phyloP scores from a whole-genome alignment of 2,329 filamentous ascomycete genomes.

The Ambrosiella xylebori region DNA sequence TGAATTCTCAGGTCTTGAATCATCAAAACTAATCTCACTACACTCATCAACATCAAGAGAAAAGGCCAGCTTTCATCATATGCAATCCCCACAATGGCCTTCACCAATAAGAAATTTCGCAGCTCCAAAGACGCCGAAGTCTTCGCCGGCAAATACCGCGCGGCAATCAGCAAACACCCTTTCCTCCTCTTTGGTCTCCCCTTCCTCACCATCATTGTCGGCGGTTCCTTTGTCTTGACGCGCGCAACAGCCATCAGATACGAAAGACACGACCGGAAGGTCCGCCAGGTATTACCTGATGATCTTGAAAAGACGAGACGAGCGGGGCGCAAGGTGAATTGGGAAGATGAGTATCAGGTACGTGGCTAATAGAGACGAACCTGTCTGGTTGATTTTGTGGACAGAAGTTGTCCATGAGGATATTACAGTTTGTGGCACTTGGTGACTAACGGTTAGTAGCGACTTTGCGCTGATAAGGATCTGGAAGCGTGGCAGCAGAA shows the following conservation, averaged over 20 bases:
- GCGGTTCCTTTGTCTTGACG: constrained; percentile 83
- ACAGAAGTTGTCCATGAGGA: background rate
- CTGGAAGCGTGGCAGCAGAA: constrained; percentile 95
- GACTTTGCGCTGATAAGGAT: constrained; percentile 47
- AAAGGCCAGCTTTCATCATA: background rate
- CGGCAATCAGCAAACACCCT: constrained; percentile 56
- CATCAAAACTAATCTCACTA: too few relatives aligned
- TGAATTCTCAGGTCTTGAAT: too few relatives aligned
- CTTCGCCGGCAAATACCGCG: constrained; percentile 61
- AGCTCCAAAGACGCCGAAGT: constrained; percentile 46
- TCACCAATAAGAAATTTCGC: constrained; percentile 10
- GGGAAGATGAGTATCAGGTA: constrained; percentile 77
- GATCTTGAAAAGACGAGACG: constrained; percentile 72
- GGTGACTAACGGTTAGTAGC: constrained; percentile 5
- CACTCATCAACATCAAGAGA: too few relatives aligned
- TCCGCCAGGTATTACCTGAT: constrained; percentile 67
- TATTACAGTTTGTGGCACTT: background rate
- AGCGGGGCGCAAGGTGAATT: constrained; percentile 52
- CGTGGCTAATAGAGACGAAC: constrained; percentile 18
- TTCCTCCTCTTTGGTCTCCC: constrained; percentile 89
- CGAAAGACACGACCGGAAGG: constrained; percentile 80
- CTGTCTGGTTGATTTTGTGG: constrained; percentile 15
- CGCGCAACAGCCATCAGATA: constrained; percentile 88
- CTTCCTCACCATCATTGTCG: constrained; percentile 78
- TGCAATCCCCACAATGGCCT: constrained; percentile 1